Percentiles rank a stretch among this genome's conserved stretches.
Evolutionary conservation across 257 asterid genomes (phyloP).

Genomic region (Salvia rosmarinus): DNA sequence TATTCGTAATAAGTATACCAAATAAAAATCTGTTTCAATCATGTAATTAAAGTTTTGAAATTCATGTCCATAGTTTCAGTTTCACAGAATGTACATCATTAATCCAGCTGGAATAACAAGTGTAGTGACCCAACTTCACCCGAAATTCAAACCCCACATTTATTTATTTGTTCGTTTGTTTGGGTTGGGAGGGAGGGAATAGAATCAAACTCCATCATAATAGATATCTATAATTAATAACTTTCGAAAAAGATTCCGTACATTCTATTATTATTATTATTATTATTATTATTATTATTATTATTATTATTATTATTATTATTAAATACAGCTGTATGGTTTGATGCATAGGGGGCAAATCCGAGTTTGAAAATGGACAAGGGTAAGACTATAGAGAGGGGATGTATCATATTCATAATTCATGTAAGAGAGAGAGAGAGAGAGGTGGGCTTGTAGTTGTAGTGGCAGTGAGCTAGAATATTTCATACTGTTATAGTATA

Average conservation of each 20-base stretch:
- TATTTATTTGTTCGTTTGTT: too few relatives aligned
- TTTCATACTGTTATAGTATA: neutral
- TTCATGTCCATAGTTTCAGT: too few relatives aligned
- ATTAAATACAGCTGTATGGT: slow-evolving; percentile 51
- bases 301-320: neutral
- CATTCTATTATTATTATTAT: neutral
- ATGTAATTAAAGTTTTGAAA: too few relatives aligned
- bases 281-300: neutral
- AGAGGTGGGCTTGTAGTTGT: slow-evolving; percentile 8
- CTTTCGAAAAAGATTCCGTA: neutral
- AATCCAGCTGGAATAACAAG: too few relatives aligned
- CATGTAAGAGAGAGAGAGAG: neutral
- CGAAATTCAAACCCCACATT: neutral
- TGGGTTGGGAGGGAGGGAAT: too few relatives aligned
- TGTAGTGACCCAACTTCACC: neutral
- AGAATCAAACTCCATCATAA: too few relatives aligned
- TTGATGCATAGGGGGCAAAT: slow-evolving; percentile 43
- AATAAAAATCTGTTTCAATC: too few relatives aligned
- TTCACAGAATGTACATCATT: too few relatives aligned
- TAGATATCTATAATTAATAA: too few relatives aligned
- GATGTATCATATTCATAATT: neutral
- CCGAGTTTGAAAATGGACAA: slow-evolving; percentile 34
- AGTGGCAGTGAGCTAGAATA: neutral
- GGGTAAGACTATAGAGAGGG: slow-evolving; percentile 23
- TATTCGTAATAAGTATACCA: too few relatives aligned